phyloP scores from a whole-genome alignment of 2,329 filamentous ascomycete genomes.

The Pseudogymnoascus sp. region DNA sequence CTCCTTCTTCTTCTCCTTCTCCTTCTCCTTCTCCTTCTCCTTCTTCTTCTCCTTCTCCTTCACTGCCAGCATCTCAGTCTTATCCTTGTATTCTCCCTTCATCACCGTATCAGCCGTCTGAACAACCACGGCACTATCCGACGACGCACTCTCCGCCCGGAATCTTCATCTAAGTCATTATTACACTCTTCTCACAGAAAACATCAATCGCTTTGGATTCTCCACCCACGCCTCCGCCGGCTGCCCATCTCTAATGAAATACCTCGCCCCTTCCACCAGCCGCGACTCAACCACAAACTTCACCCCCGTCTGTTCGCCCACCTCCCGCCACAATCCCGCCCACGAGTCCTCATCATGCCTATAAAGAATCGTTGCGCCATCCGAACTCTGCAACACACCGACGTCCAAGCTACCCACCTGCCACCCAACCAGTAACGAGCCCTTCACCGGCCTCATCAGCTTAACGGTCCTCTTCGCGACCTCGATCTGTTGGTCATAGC shows the following conservation, averaged over 20 bases:
- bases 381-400: not conserved
- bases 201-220: not conserved
- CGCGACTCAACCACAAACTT: not conserved
- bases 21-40: too few species aligned
- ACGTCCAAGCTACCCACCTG: conserved; percentile 25
- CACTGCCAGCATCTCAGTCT: not conserved
- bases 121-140: not conserved
- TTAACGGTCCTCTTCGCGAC: conserved; percentile 21
- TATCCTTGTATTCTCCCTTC: not conserved
- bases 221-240: not conserved
- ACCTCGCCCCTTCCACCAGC: not conserved
- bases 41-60: not conserved
- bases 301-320: not conserved
- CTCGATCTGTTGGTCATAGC: conserved; percentile 31
- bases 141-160: conserved; percentile 8
- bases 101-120: not conserved
- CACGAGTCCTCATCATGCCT: not conserved
- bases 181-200: not conserved
- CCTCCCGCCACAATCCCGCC: not conserved
- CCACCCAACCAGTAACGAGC: conserved; percentile 31
- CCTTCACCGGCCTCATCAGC: conserved; percentile 19
- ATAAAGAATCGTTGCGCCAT: not conserved
- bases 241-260: not conserved
- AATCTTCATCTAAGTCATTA: not conserved
- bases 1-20: too few species aligned